Evolutionary conservation across 1,284 basidiomycete genomes (phyloP).

Genomic region (Puccinia horiana): DNA sequence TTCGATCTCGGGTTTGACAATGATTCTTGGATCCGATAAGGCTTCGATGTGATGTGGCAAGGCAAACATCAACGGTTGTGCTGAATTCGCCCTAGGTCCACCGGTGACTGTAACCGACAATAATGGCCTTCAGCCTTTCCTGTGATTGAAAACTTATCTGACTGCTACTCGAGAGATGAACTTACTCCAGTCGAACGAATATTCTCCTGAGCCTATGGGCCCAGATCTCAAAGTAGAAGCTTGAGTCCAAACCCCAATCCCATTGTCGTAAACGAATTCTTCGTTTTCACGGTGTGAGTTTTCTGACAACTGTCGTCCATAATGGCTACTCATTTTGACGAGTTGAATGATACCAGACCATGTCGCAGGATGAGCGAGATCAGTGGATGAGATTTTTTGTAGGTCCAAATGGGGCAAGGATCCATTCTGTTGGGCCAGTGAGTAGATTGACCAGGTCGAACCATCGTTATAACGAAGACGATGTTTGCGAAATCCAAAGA

Average conservation of each 20-base stretch:
- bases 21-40: conserved; percentile 2
- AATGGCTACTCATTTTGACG: conserved; percentile 46
- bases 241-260: conserved; percentile 40
- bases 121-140: neutral
- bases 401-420: conserved; percentile 29
- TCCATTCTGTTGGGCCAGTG: neutral
- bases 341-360: conserved; percentile 49
- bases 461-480: conserved; percentile 36
- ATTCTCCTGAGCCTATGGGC: conserved; percentile 25
- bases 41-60: conserved; percentile 48
- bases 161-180: neutral
- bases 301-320: conserved; percentile 25
- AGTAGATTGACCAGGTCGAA: conserved; percentile 45
- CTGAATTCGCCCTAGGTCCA: conserved; percentile 28
- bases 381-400: conserved; percentile 12
- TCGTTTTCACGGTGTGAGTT: conserved; percentile 28
- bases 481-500: conserved; percentile 44
- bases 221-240: conserved; percentile 35
- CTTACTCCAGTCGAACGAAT: conserved; percentile 49
- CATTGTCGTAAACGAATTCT: conserved; percentile 43
- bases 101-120: neutral
- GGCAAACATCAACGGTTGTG: conserved; percentile 40
- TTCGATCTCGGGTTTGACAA: conserved; percentile 16
- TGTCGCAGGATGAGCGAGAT: conserved; percentile 4
- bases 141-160: neutral